Percentiles rank a stretch among this genome's conserved stretches.
Evolutionary conservation across 2,329 filamentous ascomycete genomes (phyloP).

Genomic region (Xylogone sp.): DNA sequence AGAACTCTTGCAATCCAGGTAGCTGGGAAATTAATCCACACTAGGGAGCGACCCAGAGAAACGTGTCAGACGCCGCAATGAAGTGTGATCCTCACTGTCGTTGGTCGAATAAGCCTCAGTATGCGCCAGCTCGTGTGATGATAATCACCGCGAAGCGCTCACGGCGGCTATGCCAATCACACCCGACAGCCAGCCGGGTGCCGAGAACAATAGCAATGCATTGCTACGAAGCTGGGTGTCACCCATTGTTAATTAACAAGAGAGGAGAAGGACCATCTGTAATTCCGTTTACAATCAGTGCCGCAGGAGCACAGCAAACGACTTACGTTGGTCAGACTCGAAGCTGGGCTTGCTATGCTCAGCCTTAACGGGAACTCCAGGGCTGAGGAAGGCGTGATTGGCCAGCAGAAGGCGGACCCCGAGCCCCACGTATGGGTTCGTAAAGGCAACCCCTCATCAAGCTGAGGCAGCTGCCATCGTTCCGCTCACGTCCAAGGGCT

Average conservation of each 20-base stretch:
- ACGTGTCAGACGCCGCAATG: not conserved
- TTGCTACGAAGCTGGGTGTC: not conserved
- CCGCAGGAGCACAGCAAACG: not conserved
- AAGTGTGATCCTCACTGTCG: not conserved
- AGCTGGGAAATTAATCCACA: not conserved
- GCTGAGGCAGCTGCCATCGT: not conserved
- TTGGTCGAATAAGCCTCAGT: not conserved
- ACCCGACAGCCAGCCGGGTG: not conserved
- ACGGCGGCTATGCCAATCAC: not conserved
- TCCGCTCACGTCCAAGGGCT: not conserved
- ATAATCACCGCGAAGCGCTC: not conserved
- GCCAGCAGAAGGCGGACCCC: not conserved
- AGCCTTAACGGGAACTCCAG: not conserved
- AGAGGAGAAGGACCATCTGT: not conserved
- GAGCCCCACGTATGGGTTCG: not conserved
- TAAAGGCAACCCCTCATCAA: not conserved
- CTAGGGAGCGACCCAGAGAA: not conserved
- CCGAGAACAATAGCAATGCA: not conserved
- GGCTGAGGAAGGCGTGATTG: not conserved
- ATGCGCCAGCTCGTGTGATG: not conserved
- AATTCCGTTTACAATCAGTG: not conserved
- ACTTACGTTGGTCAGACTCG: not conserved
- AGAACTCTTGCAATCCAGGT: not conserved
- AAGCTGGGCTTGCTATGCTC: not conserved
- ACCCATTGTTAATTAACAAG: not conserved